Evolutionary conservation across 1,284 basidiomycete genomes (phyloP).

Genomic region (Acaromyces ingoldii): DNA sequence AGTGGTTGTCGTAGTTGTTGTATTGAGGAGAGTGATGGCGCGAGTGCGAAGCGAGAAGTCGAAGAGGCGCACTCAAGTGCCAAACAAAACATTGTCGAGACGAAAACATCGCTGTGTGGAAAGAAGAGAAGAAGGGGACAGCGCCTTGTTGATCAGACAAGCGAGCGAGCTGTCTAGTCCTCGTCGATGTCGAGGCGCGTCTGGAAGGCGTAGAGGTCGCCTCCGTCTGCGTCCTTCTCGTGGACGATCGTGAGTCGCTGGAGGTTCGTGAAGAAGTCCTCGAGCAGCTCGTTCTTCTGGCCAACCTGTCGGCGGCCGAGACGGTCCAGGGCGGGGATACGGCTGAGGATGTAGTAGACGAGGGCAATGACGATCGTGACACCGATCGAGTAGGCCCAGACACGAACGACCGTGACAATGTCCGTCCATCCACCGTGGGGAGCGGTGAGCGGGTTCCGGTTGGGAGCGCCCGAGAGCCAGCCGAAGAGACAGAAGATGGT

Average conservation of each 20-base stretch:
- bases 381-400: constrained; percentile 58
- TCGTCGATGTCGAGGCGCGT: constrained; percentile 49
- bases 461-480: constrained; percentile 57
- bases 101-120: no score
- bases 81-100: no score
- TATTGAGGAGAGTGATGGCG: no score
- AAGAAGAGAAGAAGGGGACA: no score
- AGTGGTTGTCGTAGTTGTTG: no score
- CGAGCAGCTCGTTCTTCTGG: constrained; percentile 55
- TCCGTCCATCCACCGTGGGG: constrained; percentile 54
- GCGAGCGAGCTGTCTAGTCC: constrained; percentile 26
- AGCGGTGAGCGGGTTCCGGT: constrained; percentile 51
- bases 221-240: constrained; percentile 51
- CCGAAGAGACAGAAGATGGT: constrained; percentile 58
- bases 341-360: constrained; percentile 54
- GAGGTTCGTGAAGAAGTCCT: constrained; percentile 57
- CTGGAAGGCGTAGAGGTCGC: constrained; percentile 48
- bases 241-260: constrained; percentile 58
- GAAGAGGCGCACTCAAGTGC: no score
- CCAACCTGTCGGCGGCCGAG: constrained; percentile 55
- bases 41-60: no score
- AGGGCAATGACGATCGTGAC: constrained; percentile 56
- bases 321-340: constrained; percentile 55
- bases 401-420: constrained; percentile 58
- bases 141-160: neutral